Evolutionary conservation across 352 stramenopile species (phyloP).

Genomic region (Globisporangium splendens): DNA sequence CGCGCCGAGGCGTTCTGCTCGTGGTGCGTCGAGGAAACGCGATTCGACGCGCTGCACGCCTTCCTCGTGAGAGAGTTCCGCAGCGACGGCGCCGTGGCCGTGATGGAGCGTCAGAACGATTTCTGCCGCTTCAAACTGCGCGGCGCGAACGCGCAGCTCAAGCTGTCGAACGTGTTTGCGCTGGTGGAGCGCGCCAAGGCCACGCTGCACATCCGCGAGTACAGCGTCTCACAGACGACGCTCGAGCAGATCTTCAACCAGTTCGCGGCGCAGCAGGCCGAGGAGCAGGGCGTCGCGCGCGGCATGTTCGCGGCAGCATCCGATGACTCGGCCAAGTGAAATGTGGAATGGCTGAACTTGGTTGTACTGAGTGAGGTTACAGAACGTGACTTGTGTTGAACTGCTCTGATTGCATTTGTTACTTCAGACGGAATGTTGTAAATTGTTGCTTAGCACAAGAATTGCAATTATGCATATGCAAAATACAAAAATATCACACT

Average conservation of each 20-base stretch:
- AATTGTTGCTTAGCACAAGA: too few species aligned
- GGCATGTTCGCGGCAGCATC: constrained; percentile 1
- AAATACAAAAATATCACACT: too few species aligned
- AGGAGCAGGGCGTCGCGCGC: constrained; percentile 19
- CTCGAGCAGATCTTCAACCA: constrained; percentile 91
- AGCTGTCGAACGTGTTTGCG: constrained; percentile 66
- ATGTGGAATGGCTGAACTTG: too few species aligned
- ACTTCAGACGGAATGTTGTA: too few species aligned
- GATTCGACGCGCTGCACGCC: constrained; percentile 31
- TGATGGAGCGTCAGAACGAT: constrained; percentile 66
- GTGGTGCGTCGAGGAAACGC: constrained; percentile 64
- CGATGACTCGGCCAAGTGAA: too few species aligned
- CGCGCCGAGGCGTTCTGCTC: constrained; percentile 42
- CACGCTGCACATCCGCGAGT: constrained; percentile 72
- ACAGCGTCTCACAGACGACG: constrained; percentile 85
- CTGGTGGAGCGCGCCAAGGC: constrained; percentile 62
- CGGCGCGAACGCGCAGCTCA: constrained; percentile 14
- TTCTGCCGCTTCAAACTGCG: constrained; percentile 52
- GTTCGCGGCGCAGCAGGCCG: constrained; percentile 72
- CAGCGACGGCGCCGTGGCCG: constrained; percentile 16
- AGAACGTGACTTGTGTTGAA: too few species aligned
- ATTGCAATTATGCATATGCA: too few species aligned
- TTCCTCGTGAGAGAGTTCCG: constrained; percentile 40
- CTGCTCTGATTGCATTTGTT: too few species aligned
- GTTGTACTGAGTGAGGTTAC: too few species aligned